Evolutionary conservation across 176 grass and related monocot genomes (phyloP), one percentile per base, ranked within the genome.

Genomic region (Tillandsia fasciculata): DNA sequence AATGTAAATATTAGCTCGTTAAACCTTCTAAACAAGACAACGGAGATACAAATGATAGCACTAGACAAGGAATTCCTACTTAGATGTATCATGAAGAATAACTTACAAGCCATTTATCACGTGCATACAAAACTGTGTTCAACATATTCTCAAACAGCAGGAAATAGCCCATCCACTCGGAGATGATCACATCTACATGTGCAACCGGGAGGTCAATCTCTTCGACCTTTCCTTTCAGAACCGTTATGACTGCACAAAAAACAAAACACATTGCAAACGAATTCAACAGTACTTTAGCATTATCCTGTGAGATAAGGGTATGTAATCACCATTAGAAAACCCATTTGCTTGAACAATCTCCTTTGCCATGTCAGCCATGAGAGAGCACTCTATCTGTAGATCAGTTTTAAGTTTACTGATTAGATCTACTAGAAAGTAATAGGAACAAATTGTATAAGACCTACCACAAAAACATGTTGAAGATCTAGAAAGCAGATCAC

Each of bases 31-130:
- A 48, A 18, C 11, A 18, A 73, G 9, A 75, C 17, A 29, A 13
- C 6, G 29, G 26, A 12, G 27, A 50, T 13, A 56, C 8, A 26
- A 24, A 1, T 2, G 48, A 50, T 42, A 49, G 0, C 4, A 12
- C 53, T 4, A 56, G 53, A 12, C 15, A 56, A 56, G 12, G 67
- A 78, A 74, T 82, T 13, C 8, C 5, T 65, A 1, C 65, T 67
- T 20, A 83, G 14, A 49, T 71, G 23, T 49, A 59, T 54, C 53
- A 27, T 48, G 51, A 77, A 57, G 48, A 50, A 63, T 74, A 12
- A 80, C 87, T 93, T 87, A 99, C 94, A 74, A 99, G 94, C 89
- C 94, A 99, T 86, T 99, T 99, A 83, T 99, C 87, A 8, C 94
- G 94, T 79, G 94, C 94, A 80, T 93, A 93, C 26, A 99, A 72